Evolutionary conservation across 2,329 filamentous ascomycete species (phyloP).

Genomic region (Raffaelea deltoideospora): DNA sequence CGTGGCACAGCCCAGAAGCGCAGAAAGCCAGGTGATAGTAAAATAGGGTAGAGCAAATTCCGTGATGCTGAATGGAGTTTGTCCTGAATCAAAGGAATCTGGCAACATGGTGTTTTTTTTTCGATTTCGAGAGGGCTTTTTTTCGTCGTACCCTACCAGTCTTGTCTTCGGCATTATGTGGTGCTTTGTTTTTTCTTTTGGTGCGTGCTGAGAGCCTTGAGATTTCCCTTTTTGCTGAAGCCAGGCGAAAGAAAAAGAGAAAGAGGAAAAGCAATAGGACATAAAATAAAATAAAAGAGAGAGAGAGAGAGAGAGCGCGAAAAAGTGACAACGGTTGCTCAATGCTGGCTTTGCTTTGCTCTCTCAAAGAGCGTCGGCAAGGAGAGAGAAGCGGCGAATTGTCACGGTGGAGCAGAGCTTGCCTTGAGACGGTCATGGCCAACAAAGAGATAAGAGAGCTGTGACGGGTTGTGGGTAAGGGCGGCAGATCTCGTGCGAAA

Average conservation of each 20-base stretch:
- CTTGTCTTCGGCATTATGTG: no score
- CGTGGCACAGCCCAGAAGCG: no score
- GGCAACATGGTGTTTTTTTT: no score
- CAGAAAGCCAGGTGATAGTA: no score
- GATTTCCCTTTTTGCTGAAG: not conserved
- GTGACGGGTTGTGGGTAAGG: constrained; percentile 25
- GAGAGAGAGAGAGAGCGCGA: not conserved
- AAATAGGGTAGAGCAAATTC: no score
- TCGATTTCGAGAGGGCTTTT: no score
- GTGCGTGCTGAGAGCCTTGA: not conserved
- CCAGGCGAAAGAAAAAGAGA: not conserved
- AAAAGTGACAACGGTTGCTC: not conserved
- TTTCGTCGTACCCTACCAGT: no score
- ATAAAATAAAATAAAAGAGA: not conserved
- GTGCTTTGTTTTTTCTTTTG: no score
- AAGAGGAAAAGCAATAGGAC: not conserved
- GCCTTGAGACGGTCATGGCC: constrained; percentile 26
- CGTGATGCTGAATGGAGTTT: no score
- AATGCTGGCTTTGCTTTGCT: not conserved
- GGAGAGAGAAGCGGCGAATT: not conserved
- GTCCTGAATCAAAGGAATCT: no score
- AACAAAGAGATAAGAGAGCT: constrained; percentile 32
- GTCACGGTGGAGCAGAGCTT: constrained; percentile 18
- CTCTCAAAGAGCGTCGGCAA: not conserved
- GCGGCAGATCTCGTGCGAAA: constrained; percentile 21